Percentiles rank a stretch among this genome's conserved stretches.
These are phyloP conservation scores for Pharus latifolius DNA, from an alignment of 176 grass and related monocot genomes.

Conservation along the genomic window DNA sequence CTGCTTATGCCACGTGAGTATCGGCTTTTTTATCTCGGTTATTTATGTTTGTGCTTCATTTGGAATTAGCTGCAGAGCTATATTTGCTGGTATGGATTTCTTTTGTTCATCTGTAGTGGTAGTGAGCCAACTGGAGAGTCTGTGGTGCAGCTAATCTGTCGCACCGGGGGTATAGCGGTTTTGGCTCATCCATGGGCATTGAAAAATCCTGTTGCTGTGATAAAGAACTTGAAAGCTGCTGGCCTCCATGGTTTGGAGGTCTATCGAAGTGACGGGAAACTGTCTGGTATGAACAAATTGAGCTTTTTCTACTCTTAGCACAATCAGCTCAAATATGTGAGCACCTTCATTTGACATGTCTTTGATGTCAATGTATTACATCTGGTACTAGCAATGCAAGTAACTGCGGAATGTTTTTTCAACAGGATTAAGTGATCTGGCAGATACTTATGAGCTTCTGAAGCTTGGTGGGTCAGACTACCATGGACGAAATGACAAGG, in stretches of 20 bases:
- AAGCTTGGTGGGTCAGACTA: slow-evolving; percentile 80
- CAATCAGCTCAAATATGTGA: neutral
- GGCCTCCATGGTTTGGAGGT: slow-evolving; percentile 70
- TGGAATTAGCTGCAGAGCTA: neutral
- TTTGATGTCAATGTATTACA: neutral
- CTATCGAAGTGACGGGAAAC: slow-evolving; percentile 51
- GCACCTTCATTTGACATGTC: neutral
- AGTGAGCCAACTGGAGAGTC: slow-evolving; percentile 40
- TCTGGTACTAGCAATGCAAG: neutral
- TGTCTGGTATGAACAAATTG: slow-evolving; percentile 46
- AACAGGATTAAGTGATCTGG: slow-evolving; percentile 52
- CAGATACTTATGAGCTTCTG: slow-evolving; percentile 49
- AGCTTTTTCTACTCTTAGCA: neutral
- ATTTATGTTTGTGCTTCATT: neutral
- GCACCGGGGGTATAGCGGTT: slow-evolving; percentile 49
- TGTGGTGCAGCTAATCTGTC: slow-evolving; percentile 49
- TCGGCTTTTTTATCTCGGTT: neutral
- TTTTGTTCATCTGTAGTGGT: slow-evolving; percentile 36
- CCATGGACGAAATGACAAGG: slow-evolving; percentile 53
- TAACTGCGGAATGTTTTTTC: neutral
- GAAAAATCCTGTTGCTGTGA: slow-evolving; percentile 43
- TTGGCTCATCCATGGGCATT: slow-evolving; percentile 86
- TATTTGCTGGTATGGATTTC: neutral
- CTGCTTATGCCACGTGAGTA: slow-evolving; percentile 72
- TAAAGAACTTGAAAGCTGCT: slow-evolving; percentile 51